Percentiles rank a stretch among this genome's conserved stretches.
Evolutionary conservation across 2,329 filamentous ascomycete species (phyloP).

Genomic region (Penicillium verrucosum): DNA sequence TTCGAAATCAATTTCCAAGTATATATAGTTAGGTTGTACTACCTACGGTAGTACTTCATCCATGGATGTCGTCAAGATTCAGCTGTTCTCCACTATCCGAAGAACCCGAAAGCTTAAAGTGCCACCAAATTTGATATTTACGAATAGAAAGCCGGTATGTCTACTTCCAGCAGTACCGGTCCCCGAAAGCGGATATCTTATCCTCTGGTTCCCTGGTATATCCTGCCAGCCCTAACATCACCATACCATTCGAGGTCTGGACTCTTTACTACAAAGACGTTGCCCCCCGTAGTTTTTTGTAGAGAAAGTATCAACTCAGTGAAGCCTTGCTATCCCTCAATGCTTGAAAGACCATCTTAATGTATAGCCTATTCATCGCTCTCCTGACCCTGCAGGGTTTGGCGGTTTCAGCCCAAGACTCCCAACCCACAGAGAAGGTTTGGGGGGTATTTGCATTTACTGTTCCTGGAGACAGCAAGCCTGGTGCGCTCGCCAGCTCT

Average conservation of each 20-base stretch:
- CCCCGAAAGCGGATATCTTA: conserved; percentile 17
- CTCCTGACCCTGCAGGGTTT: conserved; percentile 15
- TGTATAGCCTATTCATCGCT: conserved; percentile 1
- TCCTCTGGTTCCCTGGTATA: conserved; percentile 5
- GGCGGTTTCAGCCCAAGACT: conserved; percentile 25
- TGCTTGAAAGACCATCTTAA: conserved; percentile 12
- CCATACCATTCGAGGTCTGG: conserved; percentile 14
- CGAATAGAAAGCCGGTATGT: background rate
- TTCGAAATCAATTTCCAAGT: background rate
- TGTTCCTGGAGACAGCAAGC: conserved; percentile 55
- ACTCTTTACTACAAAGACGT: conserved; percentile 9
- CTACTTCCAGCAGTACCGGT: background rate
- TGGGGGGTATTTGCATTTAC: conserved; percentile 54
- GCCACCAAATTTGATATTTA: background rate
- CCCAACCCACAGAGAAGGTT: conserved; percentile 30
- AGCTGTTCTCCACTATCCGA: conserved; percentile 2
- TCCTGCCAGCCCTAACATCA: background rate
- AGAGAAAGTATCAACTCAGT: background rate
- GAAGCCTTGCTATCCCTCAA: background rate
- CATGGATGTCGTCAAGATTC: conserved; percentile 5
- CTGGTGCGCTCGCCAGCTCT: conserved; percentile 37
- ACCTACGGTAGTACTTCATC: background rate
- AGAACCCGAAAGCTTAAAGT: conserved; percentile 12
- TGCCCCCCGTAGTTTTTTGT: background rate
- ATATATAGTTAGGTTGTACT: too few relatives aligned